Evolutionary conservation across 1,284 basidiomycete species (phyloP).

Genomic region (Rugiboletus extremiorientalis): DNA sequence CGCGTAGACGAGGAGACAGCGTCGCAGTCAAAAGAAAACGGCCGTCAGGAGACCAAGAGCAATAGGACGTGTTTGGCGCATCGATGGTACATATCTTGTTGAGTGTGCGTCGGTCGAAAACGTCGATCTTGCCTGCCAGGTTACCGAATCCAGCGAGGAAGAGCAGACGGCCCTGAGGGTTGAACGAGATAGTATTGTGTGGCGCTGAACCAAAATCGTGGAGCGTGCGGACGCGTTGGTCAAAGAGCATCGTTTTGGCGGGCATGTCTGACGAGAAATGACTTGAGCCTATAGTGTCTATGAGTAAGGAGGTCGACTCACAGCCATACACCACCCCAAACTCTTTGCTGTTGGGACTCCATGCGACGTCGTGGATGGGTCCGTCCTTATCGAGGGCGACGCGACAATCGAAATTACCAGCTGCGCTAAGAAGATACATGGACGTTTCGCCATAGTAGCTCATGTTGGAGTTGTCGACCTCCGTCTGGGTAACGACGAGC

Average conservation of each 20-base stretch:
- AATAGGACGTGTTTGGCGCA: constrained; percentile 90
- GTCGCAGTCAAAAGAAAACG: constrained; percentile 93
- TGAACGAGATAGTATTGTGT: constrained; percentile 92
- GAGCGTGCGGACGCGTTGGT: constrained; percentile 84
- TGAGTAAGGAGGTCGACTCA: constrained; percentile 43
- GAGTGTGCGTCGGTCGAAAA: constrained; percentile 88
- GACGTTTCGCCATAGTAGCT: constrained; percentile 98
- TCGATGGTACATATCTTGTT: constrained; percentile 86
- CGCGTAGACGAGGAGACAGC: constrained; percentile 89
- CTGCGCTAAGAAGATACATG: constrained; percentile 90
- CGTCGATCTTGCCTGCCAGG: constrained; percentile 89
- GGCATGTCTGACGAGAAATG: constrained; percentile 74
- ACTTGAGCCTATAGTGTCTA: neutral
- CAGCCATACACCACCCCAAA: constrained; percentile 97
- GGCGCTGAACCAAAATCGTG: constrained; percentile 91
- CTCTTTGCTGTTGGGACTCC: constrained; percentile 98
- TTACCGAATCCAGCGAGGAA: constrained; percentile 96
- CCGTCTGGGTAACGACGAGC: constrained; percentile 90
- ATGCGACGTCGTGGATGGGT: constrained; percentile 94
- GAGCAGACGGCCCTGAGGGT: constrained; percentile 87
- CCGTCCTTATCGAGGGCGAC: constrained; percentile 96
- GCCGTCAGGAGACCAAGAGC: constrained; percentile 96
- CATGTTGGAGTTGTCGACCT: constrained; percentile 96
- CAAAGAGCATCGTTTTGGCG: constrained; percentile 89
- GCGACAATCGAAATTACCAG: constrained; percentile 94